phyloP scores from a whole-genome alignment of 208 protist genomes.

The Acanthamoeba lenticulata region DNA sequence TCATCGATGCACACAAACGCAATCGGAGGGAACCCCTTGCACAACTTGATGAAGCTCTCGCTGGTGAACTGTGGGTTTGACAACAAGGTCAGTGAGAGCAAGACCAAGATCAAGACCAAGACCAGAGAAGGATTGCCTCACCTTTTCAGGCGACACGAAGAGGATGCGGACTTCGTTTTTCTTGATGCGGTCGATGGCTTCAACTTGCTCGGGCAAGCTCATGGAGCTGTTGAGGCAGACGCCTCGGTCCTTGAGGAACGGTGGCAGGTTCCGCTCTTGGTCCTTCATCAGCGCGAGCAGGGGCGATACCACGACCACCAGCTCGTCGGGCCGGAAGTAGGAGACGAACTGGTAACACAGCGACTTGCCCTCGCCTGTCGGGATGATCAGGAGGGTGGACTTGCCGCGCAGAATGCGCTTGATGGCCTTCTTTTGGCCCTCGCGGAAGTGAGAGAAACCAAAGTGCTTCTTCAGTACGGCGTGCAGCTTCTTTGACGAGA shows the following conservation, averaged over 20 bases:
- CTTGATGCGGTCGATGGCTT: conserved; percentile 8
- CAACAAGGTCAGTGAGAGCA: conserved; percentile 84
- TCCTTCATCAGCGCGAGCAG: conserved; percentile 88
- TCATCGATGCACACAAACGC: conserved; percentile 92
- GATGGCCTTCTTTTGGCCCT: conserved; percentile 82
- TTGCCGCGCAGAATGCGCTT: conserved; percentile 69
- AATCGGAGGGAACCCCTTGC: conserved; percentile 65
- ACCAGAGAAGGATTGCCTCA: conserved; percentile 32
- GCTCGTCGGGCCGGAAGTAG: neutral
- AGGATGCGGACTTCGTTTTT: neutral
- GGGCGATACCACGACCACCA: conserved; percentile 86
- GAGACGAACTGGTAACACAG: conserved; percentile 94
- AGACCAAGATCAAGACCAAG: conserved; percentile 68
- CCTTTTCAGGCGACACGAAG: neutral
- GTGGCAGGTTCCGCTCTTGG: conserved; percentile 81
- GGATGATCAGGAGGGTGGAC: conserved; percentile 91
- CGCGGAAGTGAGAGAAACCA: conserved; percentile 72
- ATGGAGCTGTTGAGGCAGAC: conserved; percentile 45
- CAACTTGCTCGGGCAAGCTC: neutral
- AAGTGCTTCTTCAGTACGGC: conserved; percentile 53
- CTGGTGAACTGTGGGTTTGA: neutral
- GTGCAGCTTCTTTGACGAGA: neutral
- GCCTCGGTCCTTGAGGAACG: conserved; percentile 65
- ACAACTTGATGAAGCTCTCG: conserved; percentile 70
- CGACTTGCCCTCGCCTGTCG: conserved; percentile 96